Evolutionary conservation across 768 basidiomycete genomes (phyloP), one percentile per base, ranked within the genome.

Genomic region (Boletus barrowsii): DNA sequence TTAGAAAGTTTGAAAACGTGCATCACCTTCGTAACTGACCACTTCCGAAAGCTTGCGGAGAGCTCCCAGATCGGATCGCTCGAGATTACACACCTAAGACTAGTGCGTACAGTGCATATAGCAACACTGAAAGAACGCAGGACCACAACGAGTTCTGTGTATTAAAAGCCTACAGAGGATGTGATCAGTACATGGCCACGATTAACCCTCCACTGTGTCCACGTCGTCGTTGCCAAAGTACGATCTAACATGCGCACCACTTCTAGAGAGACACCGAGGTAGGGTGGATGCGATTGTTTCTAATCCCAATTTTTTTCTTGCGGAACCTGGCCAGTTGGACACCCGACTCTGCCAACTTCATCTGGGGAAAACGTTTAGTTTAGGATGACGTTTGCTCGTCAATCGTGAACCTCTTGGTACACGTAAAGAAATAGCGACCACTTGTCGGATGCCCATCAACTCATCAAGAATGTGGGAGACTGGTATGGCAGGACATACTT

Each of bases 391-490:
- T 20, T 41, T 11, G 22, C 41, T 17, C 18, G 24, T 44, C 15
- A n/a, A 22, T 22, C 48, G 5, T 9, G n/a, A 29, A 37, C 20
- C 22, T n/a, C 29, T 29, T 32, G 35, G 11, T 7, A 26, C 36
- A 11, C 57, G 10, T 5, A 22, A 29, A 45, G 2, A 72, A 75
- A 24, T 64, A 59, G n/a, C 70, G 70, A 9, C 65, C 64, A 32
- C 72, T 73, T 44, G 37, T 51, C 2, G 3, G 15, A 20, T 40
- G 20, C 17, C 30, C 43, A 26, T 42, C 40, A 18, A 29, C 39
- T 10, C 18, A 29, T 55, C 51, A 54, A 36, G 32, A 14, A 37
- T 5, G 24, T 22, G 3, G 30, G 13, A 37, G 14, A 11, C 1
- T 2, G 35, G 15, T n/a, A 18, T 7, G 18, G 20, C 15, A 36